phyloP scores from a whole-genome alignment of 2,329 filamentous ascomycete species.

The Penicillium sumatraense region DNA sequence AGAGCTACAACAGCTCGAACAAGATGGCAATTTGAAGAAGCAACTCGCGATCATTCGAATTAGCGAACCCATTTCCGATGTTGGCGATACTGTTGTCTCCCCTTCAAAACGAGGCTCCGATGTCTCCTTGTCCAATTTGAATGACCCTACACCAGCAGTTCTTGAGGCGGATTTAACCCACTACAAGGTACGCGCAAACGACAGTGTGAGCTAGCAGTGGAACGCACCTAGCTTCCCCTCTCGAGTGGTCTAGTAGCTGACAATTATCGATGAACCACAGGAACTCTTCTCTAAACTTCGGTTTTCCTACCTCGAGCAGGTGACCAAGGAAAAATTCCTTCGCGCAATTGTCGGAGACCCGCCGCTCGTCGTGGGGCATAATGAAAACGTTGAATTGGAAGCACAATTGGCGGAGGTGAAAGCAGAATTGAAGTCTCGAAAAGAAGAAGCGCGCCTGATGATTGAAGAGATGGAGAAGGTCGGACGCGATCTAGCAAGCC shows the following conservation, averaged over 20 bases:
- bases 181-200: conserved; percentile 71
- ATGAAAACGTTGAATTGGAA: conserved; percentile 81
- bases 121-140: conserved; percentile 71
- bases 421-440: conserved; percentile 75
- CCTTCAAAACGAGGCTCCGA: conserved; percentile 69
- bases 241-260: conserved; percentile 3
- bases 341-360: conserved; percentile 90
- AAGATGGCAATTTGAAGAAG: conserved; percentile 52
- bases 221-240: not conserved
- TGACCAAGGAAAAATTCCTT: conserved; percentile 97
- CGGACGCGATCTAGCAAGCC: conserved; percentile 66
- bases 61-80: conserved; percentile 69
- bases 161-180: conserved; percentile 83
- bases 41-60: conserved; percentile 74
- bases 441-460: conserved; percentile 75
- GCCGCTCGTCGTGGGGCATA: conserved; percentile 78
- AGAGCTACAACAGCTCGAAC: conserved; percentile 53
- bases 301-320: conserved; percentile 97
- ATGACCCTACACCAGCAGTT: conserved; percentile 72
- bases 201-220: too few species aligned
- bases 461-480: conserved; percentile 73
- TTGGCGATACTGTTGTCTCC: conserved; percentile 29
- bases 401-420: conserved; percentile 72
- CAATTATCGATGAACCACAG: conserved; percentile 34
- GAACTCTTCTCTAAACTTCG: conserved; percentile 95